Base-by-base conservation (phyloP, 805 yeast species). In the Nakazawaea molendinolei region DNA sequence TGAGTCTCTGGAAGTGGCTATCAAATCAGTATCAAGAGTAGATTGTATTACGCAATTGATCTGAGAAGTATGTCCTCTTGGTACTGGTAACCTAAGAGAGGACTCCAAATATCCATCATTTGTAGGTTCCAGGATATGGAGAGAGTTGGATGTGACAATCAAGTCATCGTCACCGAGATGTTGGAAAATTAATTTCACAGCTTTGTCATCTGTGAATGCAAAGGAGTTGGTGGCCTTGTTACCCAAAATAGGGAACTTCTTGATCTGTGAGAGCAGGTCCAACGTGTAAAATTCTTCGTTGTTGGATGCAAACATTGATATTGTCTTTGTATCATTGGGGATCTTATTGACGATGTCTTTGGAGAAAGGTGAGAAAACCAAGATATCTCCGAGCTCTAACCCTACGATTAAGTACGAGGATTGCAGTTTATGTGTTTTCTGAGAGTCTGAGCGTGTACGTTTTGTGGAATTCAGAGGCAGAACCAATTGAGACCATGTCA, bases 291-390 rank as follows among this genome's bases (percentile, higher is more conserved):
- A 43, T 44, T 40, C 38, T 47, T 50, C 47, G 29, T 47, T 31
- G 42, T 47, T 45, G 8, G 46, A 38, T 1, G 53, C 47, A 6
- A 50, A 49, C 17, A 58, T 46, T 22, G 58, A 45, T 23, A 48
- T 44, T 23, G 57, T 51, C 13, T 52, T 43, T 1, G 51, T 38
- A 5, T 49, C 58, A 26, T 51, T 53, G 0, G 64, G 45, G 20
- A 67, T 61, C 41, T 65, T 63, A 39, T 54, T 55, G 14, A 61
- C 50, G 13, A 61, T 46, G 17, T 56, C 65, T 39, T 62, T 65
- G 17, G 58, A 55, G 24, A 51, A 46, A 3, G 78, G 76, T 2
- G 74, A 63, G 35, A 64, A 63, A 7, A 69, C 50, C 34, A 64
- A 47, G 20, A 73, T 53, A 34, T 62, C 69, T 7, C 69, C 69